Evolutionary conservation across 2,329 filamentous ascomycete genomes (phyloP).

Genomic region (Madurella fahalii): DNA sequence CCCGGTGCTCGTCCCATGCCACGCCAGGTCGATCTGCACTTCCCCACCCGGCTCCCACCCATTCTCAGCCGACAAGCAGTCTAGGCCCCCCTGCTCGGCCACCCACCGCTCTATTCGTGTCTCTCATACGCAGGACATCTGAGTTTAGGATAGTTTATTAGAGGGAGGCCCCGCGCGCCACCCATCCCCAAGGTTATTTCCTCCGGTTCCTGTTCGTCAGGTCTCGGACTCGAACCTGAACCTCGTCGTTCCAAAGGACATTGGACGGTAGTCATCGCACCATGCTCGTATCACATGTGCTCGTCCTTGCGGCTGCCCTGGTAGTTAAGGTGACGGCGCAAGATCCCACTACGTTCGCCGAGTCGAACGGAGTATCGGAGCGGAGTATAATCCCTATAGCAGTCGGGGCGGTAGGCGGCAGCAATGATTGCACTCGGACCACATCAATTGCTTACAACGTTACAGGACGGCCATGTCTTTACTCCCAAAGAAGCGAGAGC

Average conservation of each 20-base stretch:
- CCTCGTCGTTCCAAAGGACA: background rate
- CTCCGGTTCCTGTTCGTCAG: constrained; percentile 6
- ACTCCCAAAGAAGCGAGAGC: constrained; percentile 34
- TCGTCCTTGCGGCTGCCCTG: constrained; percentile 10
- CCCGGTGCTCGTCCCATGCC: background rate
- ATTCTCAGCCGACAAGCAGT: constrained; percentile 9
- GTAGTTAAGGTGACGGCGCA: constrained; percentile 4
- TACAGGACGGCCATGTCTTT: constrained; percentile 34
- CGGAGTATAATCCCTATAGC: constrained; percentile 18
- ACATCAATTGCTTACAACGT: constrained; percentile 1
- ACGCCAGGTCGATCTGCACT: constrained; percentile 3
- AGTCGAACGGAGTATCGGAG: no score
- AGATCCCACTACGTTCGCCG: no score
- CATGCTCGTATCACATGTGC: constrained; percentile 12
- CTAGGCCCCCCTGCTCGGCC: background rate
- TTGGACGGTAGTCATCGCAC: background rate
- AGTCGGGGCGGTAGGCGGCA: constrained; percentile 21
- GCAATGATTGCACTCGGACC: background rate
- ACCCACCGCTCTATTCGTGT: constrained; percentile 9
- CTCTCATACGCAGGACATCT: constrained; percentile 9
- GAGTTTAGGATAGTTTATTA: constrained; percentile 9
- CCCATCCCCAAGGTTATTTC: background rate
- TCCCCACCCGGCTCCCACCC: background rate
- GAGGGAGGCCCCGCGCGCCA: constrained; percentile 5
- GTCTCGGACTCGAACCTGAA: background rate